Conservation (phyloP, 1,139 yeast species). For the Yamadazyma buinensis region DNA sequence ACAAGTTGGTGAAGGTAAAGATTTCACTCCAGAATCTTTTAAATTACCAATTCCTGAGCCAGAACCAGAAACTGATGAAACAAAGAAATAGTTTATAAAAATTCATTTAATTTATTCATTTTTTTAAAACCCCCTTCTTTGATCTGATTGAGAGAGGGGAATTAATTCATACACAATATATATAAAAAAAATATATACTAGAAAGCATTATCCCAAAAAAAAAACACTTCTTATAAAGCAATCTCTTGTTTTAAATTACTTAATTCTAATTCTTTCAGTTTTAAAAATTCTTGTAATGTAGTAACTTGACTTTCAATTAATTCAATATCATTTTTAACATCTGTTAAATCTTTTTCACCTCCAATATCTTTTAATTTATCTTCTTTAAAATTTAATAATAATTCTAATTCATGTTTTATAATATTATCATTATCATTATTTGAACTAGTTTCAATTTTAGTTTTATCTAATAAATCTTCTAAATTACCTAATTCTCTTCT, state of each 20-base stretch:
- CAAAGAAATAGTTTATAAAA: constrained; percentile 18
- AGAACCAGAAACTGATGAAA: constrained; percentile 54
- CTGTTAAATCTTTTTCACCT: constrained; percentile 30
- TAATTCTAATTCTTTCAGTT: constrained; percentile 50
- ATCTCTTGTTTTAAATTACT: constrained; percentile 43
- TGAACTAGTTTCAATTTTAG: constrained; percentile 43
- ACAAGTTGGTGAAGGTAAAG: constrained; percentile 85
- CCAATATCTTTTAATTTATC: constrained; percentile 16
- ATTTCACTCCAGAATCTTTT: constrained; percentile 76
- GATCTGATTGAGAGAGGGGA: too few species aligned
- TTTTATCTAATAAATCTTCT: constrained; percentile 58
- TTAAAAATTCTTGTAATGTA: constrained; percentile 55
- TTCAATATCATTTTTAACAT: constrained; percentile 55
- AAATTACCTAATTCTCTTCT: constrained; percentile 74
- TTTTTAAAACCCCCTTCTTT: too few species aligned
- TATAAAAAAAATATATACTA: too few species aligned
- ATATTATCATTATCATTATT: constrained; percentile 23
- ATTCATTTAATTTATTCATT: too few species aligned
- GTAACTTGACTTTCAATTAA: constrained; percentile 63
- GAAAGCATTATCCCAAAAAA: too few species aligned
- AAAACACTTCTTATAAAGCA: constrained; percentile 7
- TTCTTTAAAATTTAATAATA: constrained; percentile 71
- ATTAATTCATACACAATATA: too few species aligned
- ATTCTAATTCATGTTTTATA: constrained; percentile 74
- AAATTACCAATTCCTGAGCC: constrained; percentile 82